These are phyloP conservation scores for Aspergillus ibericus DNA, from an alignment of 2,329 filamentous ascomycete species.

Conservation along the genomic window DNA sequence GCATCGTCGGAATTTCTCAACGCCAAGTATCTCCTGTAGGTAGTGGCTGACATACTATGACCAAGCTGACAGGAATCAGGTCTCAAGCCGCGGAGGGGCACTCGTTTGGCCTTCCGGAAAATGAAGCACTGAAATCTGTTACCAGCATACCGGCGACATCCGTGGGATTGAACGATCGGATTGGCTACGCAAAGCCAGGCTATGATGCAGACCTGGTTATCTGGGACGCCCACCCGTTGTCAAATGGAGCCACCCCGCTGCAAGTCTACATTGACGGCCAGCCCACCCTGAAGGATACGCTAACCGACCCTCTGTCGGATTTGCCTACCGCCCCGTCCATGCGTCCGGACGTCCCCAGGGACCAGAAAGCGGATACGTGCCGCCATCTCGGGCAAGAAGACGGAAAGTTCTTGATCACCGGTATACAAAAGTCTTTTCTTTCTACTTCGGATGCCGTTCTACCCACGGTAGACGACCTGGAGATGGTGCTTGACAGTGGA, in stretches of 20 bases:
- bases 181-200: background rate
- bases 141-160: background rate
- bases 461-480: background rate
- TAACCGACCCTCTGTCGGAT: no score
- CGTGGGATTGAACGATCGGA: background rate
- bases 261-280: conserved; percentile 1
- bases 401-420: background rate
- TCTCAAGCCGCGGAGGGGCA: background rate
- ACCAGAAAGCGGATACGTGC: background rate
- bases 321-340: background rate
- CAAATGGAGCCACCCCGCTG: background rate
- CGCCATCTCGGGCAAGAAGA: background rate
- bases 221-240: background rate
- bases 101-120: background rate
- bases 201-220: background rate
- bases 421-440: background rate
- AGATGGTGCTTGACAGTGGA: background rate
- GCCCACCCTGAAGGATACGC: background rate
- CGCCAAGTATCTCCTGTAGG: background rate
- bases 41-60: no score
- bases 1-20: background rate
- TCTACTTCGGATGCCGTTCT: background rate
- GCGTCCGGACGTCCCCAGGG: background rate
- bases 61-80: background rate
- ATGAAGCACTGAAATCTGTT: background rate